A percentile compares a stretch with the other conserved stretches of the same genome.
Evolutionary conservation across 1,284 basidiomycete genomes (phyloP).

Genomic region (Heterobasidion occidentale): DNA sequence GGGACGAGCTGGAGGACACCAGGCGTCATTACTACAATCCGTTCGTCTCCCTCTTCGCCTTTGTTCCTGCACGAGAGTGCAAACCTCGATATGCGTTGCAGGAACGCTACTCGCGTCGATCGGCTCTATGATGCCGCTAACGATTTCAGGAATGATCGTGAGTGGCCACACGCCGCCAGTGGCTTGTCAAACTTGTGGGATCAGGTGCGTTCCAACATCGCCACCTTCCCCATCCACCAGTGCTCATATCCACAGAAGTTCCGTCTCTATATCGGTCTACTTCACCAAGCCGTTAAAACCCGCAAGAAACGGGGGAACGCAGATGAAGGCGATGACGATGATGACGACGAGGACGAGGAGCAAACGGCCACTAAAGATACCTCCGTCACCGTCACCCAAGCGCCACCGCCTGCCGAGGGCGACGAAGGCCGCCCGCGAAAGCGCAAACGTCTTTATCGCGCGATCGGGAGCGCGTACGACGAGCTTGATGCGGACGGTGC

Average conservation of each 20-base stretch:
- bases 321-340: conserved; percentile 25
- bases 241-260: conserved; percentile 29
- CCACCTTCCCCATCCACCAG: background rate
- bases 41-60: conserved; percentile 27
- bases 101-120: conserved; percentile 35
- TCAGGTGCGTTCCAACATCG: conserved; percentile 31
- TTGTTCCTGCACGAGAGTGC: background rate
- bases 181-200: conserved; percentile 49
- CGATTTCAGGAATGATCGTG: conserved; percentile 47
- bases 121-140: conserved; percentile 45
- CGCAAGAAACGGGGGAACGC: conserved; percentile 15
- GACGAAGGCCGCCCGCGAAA: background rate
- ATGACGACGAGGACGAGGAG: conserved; percentile 20
- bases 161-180: conserved; percentile 36
- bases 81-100: conserved; percentile 15
- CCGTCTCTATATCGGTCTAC: conserved; percentile 43
- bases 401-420: background rate
- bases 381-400: background rate
- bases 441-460: background rate
- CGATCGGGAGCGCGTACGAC: conserved; percentile 1
- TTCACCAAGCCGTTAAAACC: conserved; percentile 23
- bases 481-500: conserved; percentile 10
- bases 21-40: conserved; percentile 27
- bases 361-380: background rate
- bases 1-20: conserved; percentile 48